Evolutionary conservation across 495 filamentous ascomycete genomes (phyloP).

Genomic region (Viridothelium virens): DNA sequence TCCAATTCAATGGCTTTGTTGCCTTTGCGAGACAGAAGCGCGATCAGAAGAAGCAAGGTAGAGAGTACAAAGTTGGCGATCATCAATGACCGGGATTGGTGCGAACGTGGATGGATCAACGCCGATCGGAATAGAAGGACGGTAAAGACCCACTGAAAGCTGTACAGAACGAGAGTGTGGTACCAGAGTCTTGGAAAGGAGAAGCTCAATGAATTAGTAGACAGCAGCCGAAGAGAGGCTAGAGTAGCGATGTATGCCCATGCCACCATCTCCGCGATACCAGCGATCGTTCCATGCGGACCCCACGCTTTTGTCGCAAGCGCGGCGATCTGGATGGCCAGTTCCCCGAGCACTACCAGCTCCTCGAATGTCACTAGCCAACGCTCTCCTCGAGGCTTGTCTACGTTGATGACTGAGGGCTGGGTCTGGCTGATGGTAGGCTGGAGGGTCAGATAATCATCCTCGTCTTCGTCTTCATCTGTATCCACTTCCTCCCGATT

Average conservation of each 20-base stretch:
- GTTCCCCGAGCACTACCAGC: slow-evolving; percentile 59
- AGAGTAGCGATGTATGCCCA: slow-evolving; percentile 82
- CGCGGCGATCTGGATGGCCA: slow-evolving; percentile 57
- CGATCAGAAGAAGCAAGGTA: slow-evolving; percentile 64
- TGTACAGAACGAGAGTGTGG: slow-evolving; percentile 84
- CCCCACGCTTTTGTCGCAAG: slow-evolving; percentile 51
- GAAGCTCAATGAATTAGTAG: slow-evolving; percentile 56
- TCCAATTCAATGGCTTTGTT: slow-evolving; percentile 84
- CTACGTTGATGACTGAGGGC: slow-evolving; percentile 62
- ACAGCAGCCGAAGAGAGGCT: slow-evolving; percentile 60
- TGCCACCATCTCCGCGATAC: slow-evolving; percentile 54
- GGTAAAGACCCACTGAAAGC: slow-evolving; percentile 69
- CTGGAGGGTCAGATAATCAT: slow-evolving; percentile 43
- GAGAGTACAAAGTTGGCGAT: slow-evolving; percentile 64
- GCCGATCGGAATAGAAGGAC: slow-evolving; percentile 74
- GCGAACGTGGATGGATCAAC: slow-evolving; percentile 68
- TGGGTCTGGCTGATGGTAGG: slow-evolving; percentile 54
- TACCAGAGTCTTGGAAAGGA: slow-evolving; percentile 76
- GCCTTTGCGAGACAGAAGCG: slow-evolving; percentile 76
- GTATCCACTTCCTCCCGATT: slow-evolving; percentile 33
- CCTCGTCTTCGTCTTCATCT: slow-evolving; percentile 57
- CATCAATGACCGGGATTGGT: slow-evolving; percentile 51
- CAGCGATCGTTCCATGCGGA: slow-evolving; percentile 49
- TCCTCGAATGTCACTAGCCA: slow-evolving; percentile 64
- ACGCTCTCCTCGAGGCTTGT: slow-evolving; percentile 67